Base-by-base conservation (phyloP, 2,329 filamentous ascomycete genomes). In the Orbilia blumenaviensis region DNA sequence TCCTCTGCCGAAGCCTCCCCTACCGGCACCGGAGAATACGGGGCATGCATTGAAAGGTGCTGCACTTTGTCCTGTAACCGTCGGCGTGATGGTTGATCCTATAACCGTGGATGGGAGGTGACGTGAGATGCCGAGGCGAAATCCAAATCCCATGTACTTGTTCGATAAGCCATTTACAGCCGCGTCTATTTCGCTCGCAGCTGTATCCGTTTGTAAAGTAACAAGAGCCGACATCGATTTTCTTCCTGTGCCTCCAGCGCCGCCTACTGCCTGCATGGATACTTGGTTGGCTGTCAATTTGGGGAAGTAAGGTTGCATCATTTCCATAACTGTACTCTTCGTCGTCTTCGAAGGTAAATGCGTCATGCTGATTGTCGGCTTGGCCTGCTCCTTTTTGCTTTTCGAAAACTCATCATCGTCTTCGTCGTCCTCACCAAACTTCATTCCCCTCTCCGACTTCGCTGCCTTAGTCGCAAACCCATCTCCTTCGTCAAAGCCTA, bases 141-240 rank as follows among this genome's bases (percentile, higher is more conserved):
- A 93, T 3, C 94, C 94, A 81, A 89, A 93, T 14, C 94, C 94
- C 14, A 97, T 85, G 81, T 97, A 97, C 29, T 62, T 73, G 32
- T 95, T 93, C 81, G 96, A 92, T 32, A 97, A 84, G 2, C 88
- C 84, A 81, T 89, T 94, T 62, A 96, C 92, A 0, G 90, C 88
- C 2, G 88, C 86, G 80, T 97, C 93, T 64, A 97, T 94, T 68
- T 96, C 92, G 23, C 90, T 91, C 0, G 91, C 91, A 0, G 93
- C 88, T 0, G 93, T 95, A 78, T 95, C 92, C 71, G 91, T 89
- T 0, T 91, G 89, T 29, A 97, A 84, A 0, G 91, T 93, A 50
- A 95, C 91, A 79, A 97, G 92, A 3, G 93, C 93, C 14, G 92
- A 87, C 34, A 89, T 87, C 1, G 90, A 91, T 80, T 89, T 93